Percentiles rank a stretch among this genome's conserved stretches.
Conservation (phyloP, 1,139 yeast genomes). For the Debaryomyces sp. region DNA sequence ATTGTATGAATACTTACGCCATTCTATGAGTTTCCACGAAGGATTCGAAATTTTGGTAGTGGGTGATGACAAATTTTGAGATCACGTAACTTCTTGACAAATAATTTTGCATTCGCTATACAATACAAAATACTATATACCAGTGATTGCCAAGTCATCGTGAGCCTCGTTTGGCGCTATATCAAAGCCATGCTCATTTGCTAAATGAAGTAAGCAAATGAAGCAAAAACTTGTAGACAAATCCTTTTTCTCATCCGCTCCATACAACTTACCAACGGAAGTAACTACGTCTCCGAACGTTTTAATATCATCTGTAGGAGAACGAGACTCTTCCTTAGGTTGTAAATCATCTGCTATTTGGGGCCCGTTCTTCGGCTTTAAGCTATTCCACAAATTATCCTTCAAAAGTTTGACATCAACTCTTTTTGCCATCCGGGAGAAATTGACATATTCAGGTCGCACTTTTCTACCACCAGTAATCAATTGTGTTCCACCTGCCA, state of each 20-base stretch:
- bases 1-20: background rate
- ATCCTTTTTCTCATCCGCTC: slow-evolving; percentile 57
- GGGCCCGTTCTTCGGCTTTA: slow-evolving; percentile 24
- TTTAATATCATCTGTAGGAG: slow-evolving; percentile 14
- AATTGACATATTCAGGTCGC: slow-evolving; percentile 68
- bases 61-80: slow-evolving; percentile 7
- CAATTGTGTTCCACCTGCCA: slow-evolving; percentile 27
- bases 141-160: slow-evolving; percentile 59
- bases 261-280: slow-evolving; percentile 56
- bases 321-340: slow-evolving; percentile 6
- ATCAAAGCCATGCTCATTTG: slow-evolving; percentile 81
- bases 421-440: slow-evolving; percentile 79
- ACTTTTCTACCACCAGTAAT: slow-evolving; percentile 44
- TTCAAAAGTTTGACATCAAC: slow-evolving; percentile 82
- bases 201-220: slow-evolving; percentile 81
- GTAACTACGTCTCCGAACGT: slow-evolving; percentile 53
- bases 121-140: slow-evolving; percentile 14
- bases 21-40: slow-evolving; percentile 4
- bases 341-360: slow-evolving; percentile 3
- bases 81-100: slow-evolving; percentile 4
- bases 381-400: slow-evolving; percentile 78
- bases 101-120: background rate
- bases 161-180: slow-evolving; percentile 59
- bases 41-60: slow-evolving; percentile 4
- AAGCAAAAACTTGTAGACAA: slow-evolving; percentile 87